phyloP scores from a whole-genome alignment of 2,329 filamentous ascomycete genomes.

The Colletotrichum tanaceti region DNA sequence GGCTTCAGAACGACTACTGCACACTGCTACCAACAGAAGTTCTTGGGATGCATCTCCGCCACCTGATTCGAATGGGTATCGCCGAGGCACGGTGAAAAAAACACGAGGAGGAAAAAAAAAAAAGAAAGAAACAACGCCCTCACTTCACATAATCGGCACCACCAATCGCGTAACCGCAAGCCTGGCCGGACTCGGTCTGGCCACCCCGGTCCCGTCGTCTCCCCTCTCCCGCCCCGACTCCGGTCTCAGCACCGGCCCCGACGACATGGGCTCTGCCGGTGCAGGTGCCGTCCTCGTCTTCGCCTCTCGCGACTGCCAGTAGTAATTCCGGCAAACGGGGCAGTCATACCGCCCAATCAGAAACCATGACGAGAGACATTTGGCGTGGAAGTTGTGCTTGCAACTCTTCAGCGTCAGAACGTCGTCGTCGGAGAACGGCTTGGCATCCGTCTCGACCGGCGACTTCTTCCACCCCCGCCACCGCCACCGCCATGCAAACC shows the following conservation, averaged over 20 bases:
- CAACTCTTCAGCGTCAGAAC: constrained; percentile 53
- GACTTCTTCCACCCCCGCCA: constrained; percentile 22
- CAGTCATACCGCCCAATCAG: constrained; percentile 52
- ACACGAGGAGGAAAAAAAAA: not conserved
- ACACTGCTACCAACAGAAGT: not conserved
- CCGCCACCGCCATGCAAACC: constrained; percentile 14
- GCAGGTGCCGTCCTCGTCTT: constrained; percentile 24
- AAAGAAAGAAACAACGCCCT: too few species aligned
- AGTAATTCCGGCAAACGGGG: constrained; percentile 53
- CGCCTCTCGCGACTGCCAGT: constrained; percentile 45
- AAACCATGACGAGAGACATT: constrained; percentile 55
- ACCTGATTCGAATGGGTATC: not conserved
- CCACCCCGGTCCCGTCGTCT: constrained; percentile 7
- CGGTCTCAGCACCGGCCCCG: constrained; percentile 9
- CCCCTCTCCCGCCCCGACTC: constrained; percentile 22
- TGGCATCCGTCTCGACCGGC: not conserved
- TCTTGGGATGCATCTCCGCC: too few species aligned
- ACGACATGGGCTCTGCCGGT: constrained; percentile 17
- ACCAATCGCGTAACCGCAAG: not conserved
- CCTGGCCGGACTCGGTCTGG: constrained; percentile 16
- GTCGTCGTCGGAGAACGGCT: constrained; percentile 46
- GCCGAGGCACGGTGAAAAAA: not conserved
- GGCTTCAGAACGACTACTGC: not conserved
- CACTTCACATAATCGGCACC: constrained; percentile 11
- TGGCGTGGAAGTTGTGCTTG: constrained; percentile 54